Percentiles rank a stretch among this genome's conserved stretches.
Conservation (phyloP, 257 asterid species). For the Cordia subcordata region DNA sequence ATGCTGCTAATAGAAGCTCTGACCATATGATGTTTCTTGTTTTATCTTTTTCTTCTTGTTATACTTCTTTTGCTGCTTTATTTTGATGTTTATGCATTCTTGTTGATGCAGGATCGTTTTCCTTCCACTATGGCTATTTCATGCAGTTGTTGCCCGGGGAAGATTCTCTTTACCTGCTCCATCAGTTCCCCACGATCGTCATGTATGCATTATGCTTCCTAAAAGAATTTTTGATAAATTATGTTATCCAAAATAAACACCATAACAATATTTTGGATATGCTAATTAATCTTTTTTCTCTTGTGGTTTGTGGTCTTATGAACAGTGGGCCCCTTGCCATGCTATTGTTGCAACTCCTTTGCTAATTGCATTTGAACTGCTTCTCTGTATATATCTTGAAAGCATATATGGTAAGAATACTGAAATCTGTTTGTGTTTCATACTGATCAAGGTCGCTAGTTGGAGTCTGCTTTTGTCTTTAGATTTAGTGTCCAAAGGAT, state of each 20-base stretch:
- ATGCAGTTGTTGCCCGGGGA: slow-evolving; percentile 91
- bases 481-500: background rate
- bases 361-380: slow-evolving; percentile 94
- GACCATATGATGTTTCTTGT: background rate
- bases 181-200: slow-evolving; percentile 92
- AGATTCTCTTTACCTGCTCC: slow-evolving; percentile 98
- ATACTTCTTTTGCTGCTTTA: background rate
- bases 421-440: slow-evolving; percentile 13
- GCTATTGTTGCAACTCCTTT: slow-evolving; percentile 89
- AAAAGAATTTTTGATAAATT: slow-evolving; percentile 7
- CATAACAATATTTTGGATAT: slow-evolving; percentile 1
- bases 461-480: background rate
- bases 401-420: slow-evolving; percentile 67
- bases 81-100: slow-evolving; percentile 11
- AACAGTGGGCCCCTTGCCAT: slow-evolving; percentile 99
- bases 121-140: slow-evolving; percentile 96
- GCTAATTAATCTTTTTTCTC: slow-evolving; percentile 13
- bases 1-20: background rate
- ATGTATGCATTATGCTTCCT: slow-evolving; percentile 48
- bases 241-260: background rate
- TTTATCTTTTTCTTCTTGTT: background rate
- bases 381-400: slow-evolving; percentile 94
- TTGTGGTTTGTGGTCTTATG: slow-evolving; percentile 20
- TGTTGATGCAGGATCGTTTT: slow-evolving; percentile 69
- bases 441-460: background rate